phyloP scores from a whole-genome alignment of 225 moss, liverwort and hornwort genomes.

The Pseudoscleropodium purum region DNA sequence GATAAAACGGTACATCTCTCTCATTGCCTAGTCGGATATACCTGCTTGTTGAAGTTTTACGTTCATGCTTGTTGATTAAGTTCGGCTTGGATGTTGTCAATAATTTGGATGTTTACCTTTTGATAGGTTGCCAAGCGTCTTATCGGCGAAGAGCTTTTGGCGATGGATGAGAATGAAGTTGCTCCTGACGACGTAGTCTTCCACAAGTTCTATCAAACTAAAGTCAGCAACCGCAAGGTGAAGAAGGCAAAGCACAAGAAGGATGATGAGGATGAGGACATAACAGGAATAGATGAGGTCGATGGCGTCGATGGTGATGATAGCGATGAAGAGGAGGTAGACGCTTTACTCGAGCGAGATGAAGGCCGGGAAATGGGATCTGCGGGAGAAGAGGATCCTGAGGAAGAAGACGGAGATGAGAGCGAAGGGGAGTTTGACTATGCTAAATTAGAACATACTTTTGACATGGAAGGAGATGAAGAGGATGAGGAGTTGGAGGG shows the following conservation, averaged over 20 bases:
- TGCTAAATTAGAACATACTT: slow-evolving; percentile 24
- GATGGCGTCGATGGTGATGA: slow-evolving; percentile 49
- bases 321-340: slow-evolving; percentile 69
- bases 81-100: background rate
- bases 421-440: slow-evolving; percentile 55
- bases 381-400: slow-evolving; percentile 21
- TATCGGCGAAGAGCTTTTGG: slow-evolving; percentile 66
- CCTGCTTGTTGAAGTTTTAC: background rate
- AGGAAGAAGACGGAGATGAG: slow-evolving; percentile 29
- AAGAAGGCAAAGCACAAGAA: slow-evolving; percentile 56
- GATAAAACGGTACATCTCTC: slow-evolving; percentile 53
- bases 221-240: slow-evolving; percentile 42
- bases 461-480: slow-evolving; percentile 34
- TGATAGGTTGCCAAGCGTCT: slow-evolving; percentile 41
- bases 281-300: slow-evolving; percentile 52
- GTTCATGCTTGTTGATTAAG: background rate
- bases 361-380: slow-evolving; percentile 46
- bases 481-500: slow-evolving; percentile 22
- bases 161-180: slow-evolving; percentile 82
- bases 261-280: slow-evolving; percentile 55
- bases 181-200: slow-evolving; percentile 91
- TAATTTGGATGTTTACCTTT: background rate
- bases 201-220: slow-evolving; percentile 84
- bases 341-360: slow-evolving; percentile 36
- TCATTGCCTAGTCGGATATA: background rate